These are phyloP conservation scores for Letharia columbiana DNA, from an alignment of 495 filamentous ascomycete species.

Conservation along the genomic window DNA sequence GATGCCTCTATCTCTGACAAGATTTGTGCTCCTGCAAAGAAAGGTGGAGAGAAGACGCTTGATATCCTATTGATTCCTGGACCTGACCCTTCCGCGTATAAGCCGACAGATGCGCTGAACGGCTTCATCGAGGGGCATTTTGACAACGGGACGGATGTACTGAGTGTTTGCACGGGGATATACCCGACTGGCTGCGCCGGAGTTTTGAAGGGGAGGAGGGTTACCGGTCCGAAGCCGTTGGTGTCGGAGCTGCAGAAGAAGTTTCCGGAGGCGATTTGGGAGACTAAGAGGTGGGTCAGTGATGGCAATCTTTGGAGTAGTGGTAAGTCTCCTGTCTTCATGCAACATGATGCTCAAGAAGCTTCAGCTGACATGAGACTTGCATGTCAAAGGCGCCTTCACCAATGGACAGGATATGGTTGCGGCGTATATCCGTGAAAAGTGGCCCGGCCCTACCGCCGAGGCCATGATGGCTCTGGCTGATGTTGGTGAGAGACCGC, in stretches of 20 bases:
- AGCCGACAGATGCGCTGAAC: neutral
- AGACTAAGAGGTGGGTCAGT: neutral
- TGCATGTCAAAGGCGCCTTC: neutral
- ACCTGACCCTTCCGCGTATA: neutral
- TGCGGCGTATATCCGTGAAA: neutral
- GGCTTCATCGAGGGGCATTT: neutral
- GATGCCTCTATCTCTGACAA: neutral
- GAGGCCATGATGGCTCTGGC: neutral
- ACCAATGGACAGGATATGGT: constrained; percentile 1
- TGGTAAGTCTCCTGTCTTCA: neutral
- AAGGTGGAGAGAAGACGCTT: neutral
- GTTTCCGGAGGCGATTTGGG: neutral
- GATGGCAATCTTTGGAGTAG: neutral
- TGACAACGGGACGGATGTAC: neutral
- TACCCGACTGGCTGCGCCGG: neutral
- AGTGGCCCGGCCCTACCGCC: neutral
- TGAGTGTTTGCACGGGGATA: neutral
- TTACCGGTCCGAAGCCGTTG: neutral
- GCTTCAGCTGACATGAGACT: neutral
- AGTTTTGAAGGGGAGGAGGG: neutral
- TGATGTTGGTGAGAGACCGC: neutral
- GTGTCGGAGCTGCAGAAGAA: neutral
- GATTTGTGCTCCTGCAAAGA: neutral
- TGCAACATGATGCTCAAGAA: neutral
- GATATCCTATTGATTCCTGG: neutral